These are phyloP conservation scores for Akanthomyces muscarius DNA, from an alignment of 2,329 filamentous ascomycete species.

Conservation along the genomic window DNA sequence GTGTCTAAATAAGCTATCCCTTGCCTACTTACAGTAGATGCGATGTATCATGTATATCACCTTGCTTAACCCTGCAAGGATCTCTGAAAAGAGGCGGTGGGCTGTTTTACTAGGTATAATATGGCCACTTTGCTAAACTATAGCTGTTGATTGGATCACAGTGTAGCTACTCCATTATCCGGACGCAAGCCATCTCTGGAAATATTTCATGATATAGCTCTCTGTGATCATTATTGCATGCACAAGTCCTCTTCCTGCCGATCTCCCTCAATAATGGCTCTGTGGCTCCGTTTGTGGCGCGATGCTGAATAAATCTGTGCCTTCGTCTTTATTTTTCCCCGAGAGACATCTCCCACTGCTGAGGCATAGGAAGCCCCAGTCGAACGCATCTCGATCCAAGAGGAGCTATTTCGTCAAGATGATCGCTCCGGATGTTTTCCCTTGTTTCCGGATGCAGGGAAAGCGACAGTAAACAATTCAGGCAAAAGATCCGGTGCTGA, in stretches of 20 bases:
- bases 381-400: background rate
- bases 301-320: slow-evolving; percentile 5
- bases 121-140: background rate
- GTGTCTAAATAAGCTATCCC: background rate
- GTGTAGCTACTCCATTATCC: background rate
- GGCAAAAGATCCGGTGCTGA: background rate
- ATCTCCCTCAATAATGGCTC: background rate
- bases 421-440: background rate
- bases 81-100: background rate
- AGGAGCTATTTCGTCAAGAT: background rate
- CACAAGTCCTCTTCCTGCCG: background rate
- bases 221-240: background rate
- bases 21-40: background rate
- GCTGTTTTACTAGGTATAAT: slow-evolving; percentile 11
- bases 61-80: background rate
- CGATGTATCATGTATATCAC: background rate
- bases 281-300: slow-evolving; percentile 1
- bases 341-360: background rate
- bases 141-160: background rate
- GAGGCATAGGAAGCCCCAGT: background rate
- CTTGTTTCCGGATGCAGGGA: background rate
- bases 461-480: background rate
- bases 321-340: background rate
- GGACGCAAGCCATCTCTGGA: background rate
- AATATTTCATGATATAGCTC: background rate